A percentile compares a stretch with the other conserved stretches of the same genome.
Evolutionary conservation across 768 basidiomycete species (phyloP).

Genomic region (Thelephora ganbajun): DNA sequence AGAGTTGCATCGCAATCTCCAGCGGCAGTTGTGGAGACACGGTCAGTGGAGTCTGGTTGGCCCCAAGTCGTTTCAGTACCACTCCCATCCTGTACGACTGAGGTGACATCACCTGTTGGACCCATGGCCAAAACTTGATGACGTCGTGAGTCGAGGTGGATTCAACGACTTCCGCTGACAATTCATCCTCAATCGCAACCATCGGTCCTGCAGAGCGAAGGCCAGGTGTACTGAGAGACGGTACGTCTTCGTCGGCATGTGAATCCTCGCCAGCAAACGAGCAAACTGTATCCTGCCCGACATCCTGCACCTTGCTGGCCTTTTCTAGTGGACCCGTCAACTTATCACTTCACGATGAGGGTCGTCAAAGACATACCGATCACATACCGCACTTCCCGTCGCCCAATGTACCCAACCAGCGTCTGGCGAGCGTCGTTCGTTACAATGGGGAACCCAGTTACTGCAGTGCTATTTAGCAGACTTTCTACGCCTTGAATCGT

Average conservation of each 20-base stretch:
- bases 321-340: constrained; percentile 36
- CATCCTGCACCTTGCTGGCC: constrained; percentile 46
- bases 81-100: neutral
- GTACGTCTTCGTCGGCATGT: constrained; percentile 38
- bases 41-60: constrained; percentile 74
- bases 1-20: constrained; percentile 95
- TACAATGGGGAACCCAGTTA: constrained; percentile 89
- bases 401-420: constrained; percentile 78
- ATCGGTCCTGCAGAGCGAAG: constrained; percentile 22
- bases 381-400: constrained; percentile 75
- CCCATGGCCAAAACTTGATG: constrained; percentile 77
- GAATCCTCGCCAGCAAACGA: constrained; percentile 45
- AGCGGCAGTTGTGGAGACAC: constrained; percentile 85
- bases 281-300: constrained; percentile 55
- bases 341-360: neutral
- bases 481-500: constrained; percentile 70
- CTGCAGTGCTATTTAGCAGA: constrained; percentile 53
- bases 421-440: constrained; percentile 42
- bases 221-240: constrained; percentile 19
- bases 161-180: constrained; percentile 50
- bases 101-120: constrained; percentile 63
- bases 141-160: constrained; percentile 40
- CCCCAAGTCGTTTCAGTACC: constrained; percentile 1
- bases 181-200: constrained; percentile 54
- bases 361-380: constrained; percentile 41